These are phyloP conservation scores for Acrodontium crateriforme DNA, from an alignment of 2,329 filamentous ascomycete species.

Conservation along the genomic window DNA sequence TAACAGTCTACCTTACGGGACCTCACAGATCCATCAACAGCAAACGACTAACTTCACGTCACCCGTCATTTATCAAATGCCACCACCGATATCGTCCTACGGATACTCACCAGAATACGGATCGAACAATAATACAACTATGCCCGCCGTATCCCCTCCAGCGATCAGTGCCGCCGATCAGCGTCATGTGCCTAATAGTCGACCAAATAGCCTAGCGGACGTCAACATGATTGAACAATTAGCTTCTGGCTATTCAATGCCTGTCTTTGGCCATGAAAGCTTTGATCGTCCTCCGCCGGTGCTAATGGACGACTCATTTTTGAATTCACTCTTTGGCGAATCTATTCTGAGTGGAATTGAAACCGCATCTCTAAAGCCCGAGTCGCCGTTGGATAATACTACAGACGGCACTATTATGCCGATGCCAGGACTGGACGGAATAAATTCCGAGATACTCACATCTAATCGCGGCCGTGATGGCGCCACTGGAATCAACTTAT, in stretches of 20 bases:
- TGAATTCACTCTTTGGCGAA: conserved; percentile 13
- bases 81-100: too few species aligned
- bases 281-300: conserved; percentile 71
- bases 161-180: conserved; percentile 9
- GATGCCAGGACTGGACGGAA: conserved; percentile 1
- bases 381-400: conserved; percentile 7
- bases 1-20: too few species aligned
- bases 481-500: conserved; percentile 10
- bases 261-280: conserved; percentile 74
- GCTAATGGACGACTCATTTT: conserved; percentile 15
- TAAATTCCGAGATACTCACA: too few species aligned
- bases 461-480: too few species aligned
- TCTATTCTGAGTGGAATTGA: conserved; percentile 7
- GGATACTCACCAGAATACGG: too few species aligned
- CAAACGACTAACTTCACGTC: too few species aligned
- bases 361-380: conserved; percentile 10
- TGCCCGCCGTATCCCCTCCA: conserved; percentile 15
- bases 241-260: conserved; percentile 50
- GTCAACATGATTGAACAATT: conserved; percentile 29
- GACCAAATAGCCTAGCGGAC: conserved; percentile 13
- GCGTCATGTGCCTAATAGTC: conserved; percentile 10
- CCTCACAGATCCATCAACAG: too few species aligned
- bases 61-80: too few species aligned
- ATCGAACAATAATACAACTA: too few species aligned
- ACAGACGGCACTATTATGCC: conserved; percentile 8